Evolutionary conservation across 2,329 filamentous ascomycete species (phyloP).

Genomic region (Fusarium citri): DNA sequence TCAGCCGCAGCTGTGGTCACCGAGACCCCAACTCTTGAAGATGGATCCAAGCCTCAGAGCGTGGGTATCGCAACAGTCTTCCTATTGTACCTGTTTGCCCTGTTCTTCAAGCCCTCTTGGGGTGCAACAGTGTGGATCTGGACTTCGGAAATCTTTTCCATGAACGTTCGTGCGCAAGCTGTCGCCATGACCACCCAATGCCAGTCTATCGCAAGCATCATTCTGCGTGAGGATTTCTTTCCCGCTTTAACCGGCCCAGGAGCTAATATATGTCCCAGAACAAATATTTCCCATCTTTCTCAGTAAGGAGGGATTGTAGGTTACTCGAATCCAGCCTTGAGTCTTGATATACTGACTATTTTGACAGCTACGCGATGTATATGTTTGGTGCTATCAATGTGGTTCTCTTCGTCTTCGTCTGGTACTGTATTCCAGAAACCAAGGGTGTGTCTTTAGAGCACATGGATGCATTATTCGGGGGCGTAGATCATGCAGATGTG

Average conservation of each 20-base stretch:
- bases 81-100: conserved; percentile 71
- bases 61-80: conserved; percentile 75
- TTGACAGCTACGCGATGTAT: conserved; percentile 2
- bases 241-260: fast-evolving
- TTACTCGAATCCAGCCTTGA: fast-evolving
- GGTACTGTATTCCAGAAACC: conserved; percentile 9
- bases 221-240: background rate
- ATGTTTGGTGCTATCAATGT: conserved; percentile 11
- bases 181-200: conserved; percentile 57
- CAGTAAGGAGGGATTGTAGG: background rate
- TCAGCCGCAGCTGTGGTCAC: conserved; percentile 59
- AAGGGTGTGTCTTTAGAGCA: conserved; percentile 5
- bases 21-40: conserved; percentile 60
- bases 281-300: conserved; percentile 12
- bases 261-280: background rate
- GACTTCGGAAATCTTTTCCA: conserved; percentile 65
- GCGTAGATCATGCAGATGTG: background rate
- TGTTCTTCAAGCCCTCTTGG: conserved; percentile 77
- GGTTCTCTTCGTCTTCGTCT: background rate
- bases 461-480: conserved; percentile 4
- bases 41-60: conserved; percentile 63
- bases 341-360: background rate
- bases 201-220: conserved; percentile 6
- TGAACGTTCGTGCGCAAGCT: conserved; percentile 77
- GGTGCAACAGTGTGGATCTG: conserved; percentile 77